Evolutionary conservation across 2,329 filamentous ascomycete species (phyloP), one percentile per base, ranked within the genome.

Genomic region (Rhinocladiella mackenziei): DNA sequence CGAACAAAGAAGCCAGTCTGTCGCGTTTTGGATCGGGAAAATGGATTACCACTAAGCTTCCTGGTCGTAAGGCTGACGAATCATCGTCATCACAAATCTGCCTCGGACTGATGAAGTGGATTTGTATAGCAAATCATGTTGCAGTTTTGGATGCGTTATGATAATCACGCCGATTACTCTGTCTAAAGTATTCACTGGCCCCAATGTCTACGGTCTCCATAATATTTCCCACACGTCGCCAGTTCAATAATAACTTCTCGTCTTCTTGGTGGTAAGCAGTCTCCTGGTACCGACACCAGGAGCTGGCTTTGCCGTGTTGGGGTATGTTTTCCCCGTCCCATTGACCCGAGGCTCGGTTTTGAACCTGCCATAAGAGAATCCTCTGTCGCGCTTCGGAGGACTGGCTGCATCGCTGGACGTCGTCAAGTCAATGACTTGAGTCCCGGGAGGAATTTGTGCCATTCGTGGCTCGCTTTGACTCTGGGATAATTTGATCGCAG

Each of bases 351-450:
- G 14, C 25, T 39, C 34, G 11, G 5, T 23, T 25, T 36, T 44
- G 19, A 26, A 31, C 25, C 22, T 22, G 14, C 13, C 13, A 15
- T 23, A 29, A 28, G 14, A n/a, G 8, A 23, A 20, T 25, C 44
- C 45, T 10, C 23, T 33, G 22, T 48, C 40, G 11, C 23, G 20
- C 14, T 50, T 41, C 11, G n/a, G 6, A 6, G 53, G 43, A 28
- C 44, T 48, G 23, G 14, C 47, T 1, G 54, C 50, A 14, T 63
- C 62, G 45, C 64, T 68, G 9, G 61, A 62, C n/a, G 59, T 52
- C 6, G 66, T 69, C 31, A 69, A 51, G 43, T 68, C 66, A 22
- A 68, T 58, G 20, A 66, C 39, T 26, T 57, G 51, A 18, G 59
- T 51, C 17, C 44, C 46, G 8, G 48, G 30, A 7, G 57, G 52